Conservation (phyloP, 2,329 filamentous ascomycete genomes). For the Fusarium udum region DNA sequence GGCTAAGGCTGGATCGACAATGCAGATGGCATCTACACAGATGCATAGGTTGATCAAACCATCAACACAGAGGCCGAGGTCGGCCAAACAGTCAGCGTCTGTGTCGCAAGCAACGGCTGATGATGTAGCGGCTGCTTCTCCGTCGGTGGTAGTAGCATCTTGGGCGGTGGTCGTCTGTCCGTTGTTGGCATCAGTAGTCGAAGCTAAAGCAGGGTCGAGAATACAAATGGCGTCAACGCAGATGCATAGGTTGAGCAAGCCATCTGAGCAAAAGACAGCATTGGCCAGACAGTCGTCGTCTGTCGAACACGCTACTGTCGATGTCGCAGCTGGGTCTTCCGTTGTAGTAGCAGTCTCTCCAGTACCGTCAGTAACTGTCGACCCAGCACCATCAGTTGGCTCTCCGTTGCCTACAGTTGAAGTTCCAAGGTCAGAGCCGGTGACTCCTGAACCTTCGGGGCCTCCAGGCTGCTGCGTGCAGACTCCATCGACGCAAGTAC, state of each 20-base stretch:
- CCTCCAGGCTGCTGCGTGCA: conserved; percentile 6
- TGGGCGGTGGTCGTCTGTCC: neutral
- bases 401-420: neutral
- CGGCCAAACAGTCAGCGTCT: neutral
- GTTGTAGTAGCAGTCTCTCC: neutral
- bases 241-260: neutral
- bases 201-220: neutral
- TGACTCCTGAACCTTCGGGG: neutral
- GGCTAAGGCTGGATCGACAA: neutral
- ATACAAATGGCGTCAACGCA: neutral
- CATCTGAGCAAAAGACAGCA: neutral
- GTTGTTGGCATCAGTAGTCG: neutral
- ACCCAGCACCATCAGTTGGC: neutral
- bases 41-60: neutral
- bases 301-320: neutral
- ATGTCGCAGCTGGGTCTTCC: neutral
- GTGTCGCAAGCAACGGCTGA: neutral
- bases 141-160: neutral
- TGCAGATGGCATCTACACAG: neutral
- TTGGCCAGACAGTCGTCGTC: neutral
- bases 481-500: conserved; percentile 4
- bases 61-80: neutral
- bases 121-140: neutral
- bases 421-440: neutral
- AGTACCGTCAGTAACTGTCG: neutral